Evolutionary conservation across 441 rosid species (phyloP).

Genomic region (Populus hybrid): DNA sequence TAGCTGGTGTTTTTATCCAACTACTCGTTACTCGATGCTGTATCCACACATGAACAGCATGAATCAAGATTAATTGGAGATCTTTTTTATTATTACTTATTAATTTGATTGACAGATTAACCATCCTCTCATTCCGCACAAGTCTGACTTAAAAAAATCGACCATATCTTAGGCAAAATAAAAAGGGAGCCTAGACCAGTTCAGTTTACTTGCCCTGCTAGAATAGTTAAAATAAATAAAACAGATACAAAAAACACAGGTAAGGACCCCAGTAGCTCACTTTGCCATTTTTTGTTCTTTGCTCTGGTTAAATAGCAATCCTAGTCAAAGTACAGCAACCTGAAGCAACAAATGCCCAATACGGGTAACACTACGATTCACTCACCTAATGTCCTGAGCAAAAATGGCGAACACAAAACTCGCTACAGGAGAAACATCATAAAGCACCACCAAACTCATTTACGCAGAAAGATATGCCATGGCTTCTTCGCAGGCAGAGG

Average conservation of each 20-base stretch:
- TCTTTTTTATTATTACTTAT: too few species aligned
- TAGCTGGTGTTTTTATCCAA: too few species aligned
- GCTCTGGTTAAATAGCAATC: background rate
- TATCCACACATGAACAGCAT: background rate
- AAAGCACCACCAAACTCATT: conserved; percentile 9
- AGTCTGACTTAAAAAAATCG: too few species aligned
- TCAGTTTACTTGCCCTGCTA: background rate
- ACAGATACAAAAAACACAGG: background rate
- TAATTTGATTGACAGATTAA: too few species aligned
- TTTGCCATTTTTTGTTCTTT: background rate
- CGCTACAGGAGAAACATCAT: background rate
- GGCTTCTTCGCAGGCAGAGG: conserved; percentile 2
- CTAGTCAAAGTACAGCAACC: background rate
- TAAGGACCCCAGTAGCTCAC: background rate
- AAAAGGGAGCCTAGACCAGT: background rate
- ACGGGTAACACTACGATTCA: background rate
- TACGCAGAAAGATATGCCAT: background rate
- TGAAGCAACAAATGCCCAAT: background rate
- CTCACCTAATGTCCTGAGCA: conserved; percentile 19
- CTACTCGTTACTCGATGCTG: background rate
- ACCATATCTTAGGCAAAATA: background rate
- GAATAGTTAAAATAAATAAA: background rate
- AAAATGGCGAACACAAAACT: conserved; percentile 24
- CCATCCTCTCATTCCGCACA: background rate
- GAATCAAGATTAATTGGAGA: background rate